Percentiles rank a stretch among this genome's conserved stretches.
These are phyloP conservation scores for Kodamaea leandrae DNA, from an alignment of 805 yeast genomes.

Conservation along the genomic window DNA sequence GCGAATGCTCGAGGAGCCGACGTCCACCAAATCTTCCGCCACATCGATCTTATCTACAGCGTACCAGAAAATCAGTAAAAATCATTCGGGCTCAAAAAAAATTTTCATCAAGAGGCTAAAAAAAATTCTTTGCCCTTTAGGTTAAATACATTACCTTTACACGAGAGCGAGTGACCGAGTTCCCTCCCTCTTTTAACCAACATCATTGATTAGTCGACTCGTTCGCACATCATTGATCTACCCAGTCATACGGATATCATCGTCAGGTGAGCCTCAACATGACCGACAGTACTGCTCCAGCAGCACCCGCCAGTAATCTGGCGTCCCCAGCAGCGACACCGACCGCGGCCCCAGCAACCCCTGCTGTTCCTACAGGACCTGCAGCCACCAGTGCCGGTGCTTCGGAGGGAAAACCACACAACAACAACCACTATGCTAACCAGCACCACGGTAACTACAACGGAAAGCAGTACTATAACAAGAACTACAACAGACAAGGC, in stretches of 20 bases:
- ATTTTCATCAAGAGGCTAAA: constrained; percentile 5
- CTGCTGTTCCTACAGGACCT: constrained; percentile 8
- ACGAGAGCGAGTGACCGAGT: constrained; percentile 8
- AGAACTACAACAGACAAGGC: constrained; percentile 15
- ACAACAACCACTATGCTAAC: constrained; percentile 8
- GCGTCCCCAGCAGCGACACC: constrained; percentile 3
- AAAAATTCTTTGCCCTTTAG: constrained; percentile 4
- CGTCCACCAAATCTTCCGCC: no score
- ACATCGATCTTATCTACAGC: no score
- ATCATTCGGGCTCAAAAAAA: constrained; percentile 1
- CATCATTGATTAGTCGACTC: constrained; percentile 10
- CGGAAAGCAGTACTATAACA: constrained; percentile 16
- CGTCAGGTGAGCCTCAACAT: constrained; percentile 3
- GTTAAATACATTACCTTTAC: constrained; percentile 5
- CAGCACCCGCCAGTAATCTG: neutral
- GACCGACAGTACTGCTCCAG: constrained; percentile 6
- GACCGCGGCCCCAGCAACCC: constrained; percentile 4
- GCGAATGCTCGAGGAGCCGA: no score
- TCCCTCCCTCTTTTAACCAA: constrained; percentile 6
- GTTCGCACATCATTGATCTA: constrained; percentile 9
- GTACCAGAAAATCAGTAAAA: no score
- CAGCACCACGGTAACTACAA: constrained; percentile 10
- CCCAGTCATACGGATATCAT: constrained; percentile 1
- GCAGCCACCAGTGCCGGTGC: constrained; percentile 10
- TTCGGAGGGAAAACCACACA: neutral